Evolutionary conservation across 1,284 basidiomycete genomes (phyloP).

Genomic region (Irpex sp.): DNA sequence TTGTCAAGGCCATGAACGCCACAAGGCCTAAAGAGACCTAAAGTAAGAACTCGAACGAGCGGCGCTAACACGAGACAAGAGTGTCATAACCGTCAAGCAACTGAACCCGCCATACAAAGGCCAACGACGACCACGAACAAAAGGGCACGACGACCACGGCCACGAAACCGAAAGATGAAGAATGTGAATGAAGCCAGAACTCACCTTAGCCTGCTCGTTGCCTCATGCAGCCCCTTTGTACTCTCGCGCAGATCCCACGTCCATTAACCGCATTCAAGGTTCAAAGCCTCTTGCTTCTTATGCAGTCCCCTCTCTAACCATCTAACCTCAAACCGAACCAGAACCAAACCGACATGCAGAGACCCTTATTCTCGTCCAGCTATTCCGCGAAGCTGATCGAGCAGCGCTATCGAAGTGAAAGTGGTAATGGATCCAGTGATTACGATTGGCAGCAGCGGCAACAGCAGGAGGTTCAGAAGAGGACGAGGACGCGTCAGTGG

Average conservation of each 20-base stretch:
- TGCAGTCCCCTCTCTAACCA: not conserved
- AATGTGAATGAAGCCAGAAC: conserved; percentile 8
- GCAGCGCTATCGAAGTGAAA: not conserved
- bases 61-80: not conserved
- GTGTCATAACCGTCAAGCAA: too few species aligned
- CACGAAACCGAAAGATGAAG: not conserved
- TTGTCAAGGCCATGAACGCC: not conserved
- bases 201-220: conserved; percentile 41
- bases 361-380: conserved; percentile 10
- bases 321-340: not conserved
- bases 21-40: not conserved
- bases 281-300: not conserved
- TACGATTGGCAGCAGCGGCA: not conserved
- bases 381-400: conserved; percentile 7
- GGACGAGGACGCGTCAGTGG: not conserved
- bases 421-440: not conserved
- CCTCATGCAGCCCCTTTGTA: not conserved
- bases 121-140: not conserved
- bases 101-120: too few species aligned
- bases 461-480: not conserved
- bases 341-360: not conserved
- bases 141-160: not conserved
- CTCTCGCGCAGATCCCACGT: not conserved
- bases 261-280: not conserved
- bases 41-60: not conserved